These are phyloP conservation scores for Effrenium voratum DNA, from an alignment of 73 alveolate species.

Conservation along the genomic window DNA sequence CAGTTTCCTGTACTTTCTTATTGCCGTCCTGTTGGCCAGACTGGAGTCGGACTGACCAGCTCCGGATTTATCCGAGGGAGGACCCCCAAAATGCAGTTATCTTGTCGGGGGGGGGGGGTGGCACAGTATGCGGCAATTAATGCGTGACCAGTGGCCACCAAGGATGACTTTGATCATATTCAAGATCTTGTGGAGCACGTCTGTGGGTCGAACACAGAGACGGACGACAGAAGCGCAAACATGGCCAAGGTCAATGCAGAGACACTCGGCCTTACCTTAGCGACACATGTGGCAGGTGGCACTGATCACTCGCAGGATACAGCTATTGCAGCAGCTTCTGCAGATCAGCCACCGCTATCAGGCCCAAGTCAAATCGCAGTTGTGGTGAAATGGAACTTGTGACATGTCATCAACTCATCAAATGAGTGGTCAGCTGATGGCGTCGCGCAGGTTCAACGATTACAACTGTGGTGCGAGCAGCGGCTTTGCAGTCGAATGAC, in stretches of 20 bases:
- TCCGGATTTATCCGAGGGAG: too few species aligned
- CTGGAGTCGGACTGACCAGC: too few species aligned
- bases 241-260: constrained; percentile 63
- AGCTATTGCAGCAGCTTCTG: constrained; percentile 43
- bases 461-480: constrained; percentile 55
- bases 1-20: too few species aligned
- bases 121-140: too few species aligned
- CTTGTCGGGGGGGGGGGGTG: too few species aligned
- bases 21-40: too few species aligned
- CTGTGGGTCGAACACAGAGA: background rate
- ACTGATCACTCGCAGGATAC: background rate
- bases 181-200: constrained; percentile 60
- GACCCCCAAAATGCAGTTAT: too few species aligned
- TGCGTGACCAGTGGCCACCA: too few species aligned
- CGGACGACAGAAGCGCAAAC: constrained; percentile 37
- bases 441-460: background rate
- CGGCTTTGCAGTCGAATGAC: constrained; percentile 61
- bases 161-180: constrained; percentile 60
- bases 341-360: constrained; percentile 47
- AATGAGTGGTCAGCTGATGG: too few species aligned
- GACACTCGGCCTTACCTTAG: background rate
- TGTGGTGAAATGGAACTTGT: too few species aligned
- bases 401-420: too few species aligned
- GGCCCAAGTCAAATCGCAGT: too few species aligned
- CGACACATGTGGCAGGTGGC: background rate